Percentiles rank a stretch among this genome's conserved stretches.
Conservation (phyloP, 2,329 filamentous ascomycete species). For the Paraphaeosphaeria sporulosa region DNA sequence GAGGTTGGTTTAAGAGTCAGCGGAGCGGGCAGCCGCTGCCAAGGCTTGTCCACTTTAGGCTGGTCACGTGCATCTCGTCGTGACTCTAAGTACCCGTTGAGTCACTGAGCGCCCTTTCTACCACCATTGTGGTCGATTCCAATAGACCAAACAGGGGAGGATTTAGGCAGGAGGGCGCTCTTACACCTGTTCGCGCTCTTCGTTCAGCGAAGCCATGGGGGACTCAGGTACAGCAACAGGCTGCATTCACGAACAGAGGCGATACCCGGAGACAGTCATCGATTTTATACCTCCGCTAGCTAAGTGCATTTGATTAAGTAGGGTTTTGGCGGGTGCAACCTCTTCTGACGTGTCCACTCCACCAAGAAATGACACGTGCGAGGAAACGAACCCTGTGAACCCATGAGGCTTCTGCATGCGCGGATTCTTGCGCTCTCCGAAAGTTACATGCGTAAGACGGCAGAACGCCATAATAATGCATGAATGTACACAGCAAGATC, state of each 20-base stretch:
- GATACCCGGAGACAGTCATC: neutral
- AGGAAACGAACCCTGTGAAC: neutral
- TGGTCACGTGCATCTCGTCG: neutral
- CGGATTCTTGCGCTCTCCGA: neutral
- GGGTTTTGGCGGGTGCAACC: too few species aligned
- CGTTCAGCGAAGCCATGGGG: too few species aligned
- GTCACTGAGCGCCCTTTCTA: slow-evolving; percentile 5
- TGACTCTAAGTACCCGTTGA: neutral
- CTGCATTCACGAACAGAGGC: neutral
- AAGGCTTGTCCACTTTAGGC: slow-evolving; percentile 4
- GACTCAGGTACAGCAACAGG: neutral
- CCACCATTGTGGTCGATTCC: neutral
- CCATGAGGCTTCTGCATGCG: neutral
- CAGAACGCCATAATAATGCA: neutral
- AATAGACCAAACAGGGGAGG: neutral
- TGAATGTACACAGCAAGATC: neutral
- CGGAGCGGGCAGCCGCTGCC: slow-evolving; percentile 2
- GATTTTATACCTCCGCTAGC: neutral
- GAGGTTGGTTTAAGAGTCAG: slow-evolving; percentile 19
- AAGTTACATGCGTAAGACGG: neutral
- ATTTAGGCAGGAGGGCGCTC: neutral
- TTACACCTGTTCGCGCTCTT: neutral
- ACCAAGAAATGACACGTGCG: neutral
- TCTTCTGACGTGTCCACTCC: too few species aligned
- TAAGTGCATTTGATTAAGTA: neutral